These are phyloP conservation scores for Mucor ambiguus DNA, from an alignment of 371 early-diverging fungal species.

Conservation along the genomic window DNA sequence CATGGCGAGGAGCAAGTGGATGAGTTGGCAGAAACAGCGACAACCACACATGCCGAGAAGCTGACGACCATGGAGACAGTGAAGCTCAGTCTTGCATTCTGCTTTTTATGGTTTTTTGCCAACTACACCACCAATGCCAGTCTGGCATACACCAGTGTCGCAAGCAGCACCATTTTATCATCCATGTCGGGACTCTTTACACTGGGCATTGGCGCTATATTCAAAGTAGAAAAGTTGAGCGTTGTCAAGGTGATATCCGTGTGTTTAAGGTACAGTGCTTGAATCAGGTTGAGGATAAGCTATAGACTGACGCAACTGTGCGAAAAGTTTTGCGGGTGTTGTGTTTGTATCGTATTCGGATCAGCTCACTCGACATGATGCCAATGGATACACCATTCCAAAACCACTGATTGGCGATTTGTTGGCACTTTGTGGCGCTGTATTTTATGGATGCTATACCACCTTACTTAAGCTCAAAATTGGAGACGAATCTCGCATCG, in stretches of 20 bases:
- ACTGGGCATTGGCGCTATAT: slow-evolving; percentile 67
- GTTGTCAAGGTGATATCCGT: slow-evolving; percentile 62
- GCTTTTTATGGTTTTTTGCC: slow-evolving; percentile 74
- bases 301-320: too few relatives aligned
- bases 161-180: slow-evolving; percentile 71
- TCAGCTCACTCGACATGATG: slow-evolving; percentile 18
- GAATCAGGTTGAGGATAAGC: not conserved
- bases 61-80: slow-evolving; percentile 48
- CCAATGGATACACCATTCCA: slow-evolving; percentile 5
- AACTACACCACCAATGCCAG: slow-evolving; percentile 72
- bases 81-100: slow-evolving; percentile 63
- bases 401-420: slow-evolving; percentile 66
- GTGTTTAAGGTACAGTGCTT: slow-evolving; percentile 42
- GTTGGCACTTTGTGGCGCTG: slow-evolving; percentile 71
- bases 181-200: slow-evolving; percentile 80
- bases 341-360: slow-evolving; percentile 58
- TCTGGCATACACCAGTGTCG: slow-evolving; percentile 72
- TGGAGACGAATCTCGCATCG: slow-evolving; percentile 70
- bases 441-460: slow-evolving; percentile 83
- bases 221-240: slow-evolving; percentile 66
- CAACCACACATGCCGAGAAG: not conserved
- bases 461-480: slow-evolving; percentile 72
- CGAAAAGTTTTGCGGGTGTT: slow-evolving; percentile 57
- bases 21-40: not conserved
- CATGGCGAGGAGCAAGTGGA: not conserved